Base-by-base conservation (phyloP, 1,139 yeast genomes). In the Meyerozyma athensensis region DNA sequence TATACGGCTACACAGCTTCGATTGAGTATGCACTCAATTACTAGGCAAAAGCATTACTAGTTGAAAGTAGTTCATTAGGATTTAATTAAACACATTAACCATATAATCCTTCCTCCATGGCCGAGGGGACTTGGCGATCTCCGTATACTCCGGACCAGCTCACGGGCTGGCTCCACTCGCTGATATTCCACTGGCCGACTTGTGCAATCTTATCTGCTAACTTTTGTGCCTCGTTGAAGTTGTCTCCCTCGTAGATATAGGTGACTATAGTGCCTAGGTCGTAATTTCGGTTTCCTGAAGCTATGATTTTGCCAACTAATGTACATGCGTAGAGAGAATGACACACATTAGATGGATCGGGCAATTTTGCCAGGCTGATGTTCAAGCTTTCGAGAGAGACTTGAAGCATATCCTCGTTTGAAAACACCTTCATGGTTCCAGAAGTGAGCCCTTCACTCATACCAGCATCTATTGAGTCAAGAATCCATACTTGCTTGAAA, bases 71-170 rank as follows among this genome's bases (percentile, higher is more conserved):
- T n/a, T n/a, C n/a, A n/a, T n/a, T n/a, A n/a, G n/a, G n/a, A 26
- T 26, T 7, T 7, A 26, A 12, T 12, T 30, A 14, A 2, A 33
- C 17, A 18, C n/a, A n/a, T 47, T 44, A 85, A 28, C 86, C 81
- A 51, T 78, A 86, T 22, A 86, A 57, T 0, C 96, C 96, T 38
- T 81, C 82, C 53, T 86, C 95, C 51, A 83, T 60, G 1, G 94
- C 81, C 24, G 67, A 47, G 0, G 94, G 89, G 3, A 79, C 63
- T 1, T 79, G 77, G 44, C 68, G 71, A 45, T 74, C 79, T 2
- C 97, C 97, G 52, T 90, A 90, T 0, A 83, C 84, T 4, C 95
- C 89, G 9, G 60, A 58, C 97, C 97, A 90, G 31, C 96, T 86
- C 10, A 70, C 63, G 0, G 97, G 97, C 22, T 68, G 61, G 3